Evolutionary conservation across 2,329 filamentous ascomycete species (phyloP).

Genomic region (Penicillium sclerotiorum): DNA sequence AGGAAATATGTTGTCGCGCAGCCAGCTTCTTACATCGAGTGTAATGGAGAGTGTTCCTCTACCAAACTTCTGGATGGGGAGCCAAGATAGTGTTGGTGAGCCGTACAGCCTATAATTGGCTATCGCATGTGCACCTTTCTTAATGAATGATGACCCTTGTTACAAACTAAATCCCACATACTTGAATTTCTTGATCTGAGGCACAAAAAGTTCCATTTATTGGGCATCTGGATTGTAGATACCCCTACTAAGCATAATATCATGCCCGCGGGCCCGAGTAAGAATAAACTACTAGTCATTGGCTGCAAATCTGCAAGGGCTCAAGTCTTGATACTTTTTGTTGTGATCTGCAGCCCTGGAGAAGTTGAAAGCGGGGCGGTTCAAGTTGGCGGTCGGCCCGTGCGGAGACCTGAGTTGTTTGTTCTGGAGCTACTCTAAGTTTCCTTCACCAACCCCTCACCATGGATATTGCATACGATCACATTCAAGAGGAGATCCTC

Average conservation of each 20-base stretch:
- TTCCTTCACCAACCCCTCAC: constrained; percentile 9
- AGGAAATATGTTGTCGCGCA: constrained; percentile 32
- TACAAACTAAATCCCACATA: too few species aligned
- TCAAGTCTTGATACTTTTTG: background rate
- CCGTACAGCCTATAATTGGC: constrained; percentile 33
- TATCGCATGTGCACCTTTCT: constrained; percentile 11
- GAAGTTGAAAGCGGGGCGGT: constrained; percentile 32
- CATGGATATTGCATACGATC: constrained; percentile 98
- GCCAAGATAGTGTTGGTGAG: constrained; percentile 42
- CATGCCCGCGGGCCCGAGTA: too few species aligned
- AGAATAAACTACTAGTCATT: background rate
- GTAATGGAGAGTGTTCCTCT: constrained; percentile 48
- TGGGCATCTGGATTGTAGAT: too few species aligned
- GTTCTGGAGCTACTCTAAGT: constrained; percentile 15
- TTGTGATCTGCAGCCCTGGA: constrained; percentile 6
- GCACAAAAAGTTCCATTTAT: too few species aligned
- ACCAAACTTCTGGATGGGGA: constrained; percentile 42
- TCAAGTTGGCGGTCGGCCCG: constrained; percentile 36
- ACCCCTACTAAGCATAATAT: too few species aligned
- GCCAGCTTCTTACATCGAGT: constrained; percentile 44
- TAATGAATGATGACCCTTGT: constrained; percentile 18
- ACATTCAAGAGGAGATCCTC: constrained; percentile 83
- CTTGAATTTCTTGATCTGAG: too few species aligned
- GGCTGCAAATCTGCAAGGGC: background rate
- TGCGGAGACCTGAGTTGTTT: constrained; percentile 27